Conservation (phyloP, 495 filamentous ascomycete species). For the Extremus antarcticus region DNA sequence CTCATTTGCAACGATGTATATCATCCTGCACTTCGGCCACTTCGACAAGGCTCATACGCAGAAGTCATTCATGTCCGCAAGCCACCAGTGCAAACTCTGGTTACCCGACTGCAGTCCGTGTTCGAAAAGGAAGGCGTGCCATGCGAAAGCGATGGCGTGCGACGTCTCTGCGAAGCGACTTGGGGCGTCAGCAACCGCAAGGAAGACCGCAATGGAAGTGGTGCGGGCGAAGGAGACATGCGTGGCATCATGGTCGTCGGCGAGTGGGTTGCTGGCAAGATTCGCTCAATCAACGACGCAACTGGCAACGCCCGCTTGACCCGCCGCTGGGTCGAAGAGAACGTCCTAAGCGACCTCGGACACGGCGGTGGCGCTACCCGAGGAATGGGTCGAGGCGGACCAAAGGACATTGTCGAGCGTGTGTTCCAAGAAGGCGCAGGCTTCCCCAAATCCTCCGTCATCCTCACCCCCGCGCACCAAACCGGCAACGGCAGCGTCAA, state of each 20-base stretch:
- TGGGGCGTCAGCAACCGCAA: conserved; percentile 71
- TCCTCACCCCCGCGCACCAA: conserved; percentile 13
- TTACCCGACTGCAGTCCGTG: conserved; percentile 65
- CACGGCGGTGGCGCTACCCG: conserved; percentile 69
- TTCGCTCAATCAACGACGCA: conserved; percentile 43
- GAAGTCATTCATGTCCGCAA: conserved; percentile 90
- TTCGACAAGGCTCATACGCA: conserved; percentile 68
- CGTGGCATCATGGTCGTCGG: conserved; percentile 85
- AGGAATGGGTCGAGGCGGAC: conserved; percentile 64
- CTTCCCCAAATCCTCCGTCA: conserved; percentile 47
- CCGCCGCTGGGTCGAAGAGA: conserved; percentile 70
- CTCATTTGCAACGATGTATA: conserved; percentile 98
- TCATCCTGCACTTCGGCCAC: conserved; percentile 71
- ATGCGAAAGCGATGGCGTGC: conserved; percentile 75
- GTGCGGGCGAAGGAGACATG: conserved; percentile 79
- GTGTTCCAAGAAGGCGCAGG: conserved; percentile 82
- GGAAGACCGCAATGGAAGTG: conserved; percentile 39
- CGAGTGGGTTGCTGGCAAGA: conserved; percentile 83
- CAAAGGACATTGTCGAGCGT: conserved; percentile 71
- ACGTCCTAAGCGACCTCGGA: conserved; percentile 56
- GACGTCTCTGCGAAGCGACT: conserved; percentile 80
- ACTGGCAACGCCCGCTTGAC: conserved; percentile 45
- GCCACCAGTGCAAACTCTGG: conserved; percentile 77
- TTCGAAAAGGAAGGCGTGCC: conserved; percentile 78
- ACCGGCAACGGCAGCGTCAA: conserved; percentile 26